phyloP scores from a whole-genome alignment of 1,139 yeast species.

The Geotrichum siamense region DNA sequence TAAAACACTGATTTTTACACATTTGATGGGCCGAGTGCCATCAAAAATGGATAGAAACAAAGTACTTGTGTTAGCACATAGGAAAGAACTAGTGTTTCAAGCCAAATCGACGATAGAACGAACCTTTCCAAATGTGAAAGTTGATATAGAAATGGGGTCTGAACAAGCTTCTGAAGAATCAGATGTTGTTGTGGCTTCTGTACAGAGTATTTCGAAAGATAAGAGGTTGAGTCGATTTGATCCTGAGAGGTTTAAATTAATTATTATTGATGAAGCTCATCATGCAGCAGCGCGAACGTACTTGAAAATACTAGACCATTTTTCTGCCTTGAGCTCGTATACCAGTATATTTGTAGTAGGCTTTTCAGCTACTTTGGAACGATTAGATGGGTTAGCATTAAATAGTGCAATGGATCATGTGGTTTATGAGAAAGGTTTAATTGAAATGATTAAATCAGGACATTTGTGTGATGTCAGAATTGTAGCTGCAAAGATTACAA shows the following conservation, averaged over 20 bases:
- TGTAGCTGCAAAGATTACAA: constrained; percentile 45
- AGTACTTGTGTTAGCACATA: constrained; percentile 68
- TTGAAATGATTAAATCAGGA: constrained; percentile 60
- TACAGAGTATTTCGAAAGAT: constrained; percentile 50
- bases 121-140: constrained; percentile 46
- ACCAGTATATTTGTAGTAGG: constrained; percentile 60
- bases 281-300: constrained; percentile 79
- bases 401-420: constrained; percentile 62
- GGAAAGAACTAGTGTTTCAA: constrained; percentile 71
- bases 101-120: constrained; percentile 48
- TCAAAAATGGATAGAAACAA: constrained; percentile 34
- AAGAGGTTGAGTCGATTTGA: constrained; percentile 47
- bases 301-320: constrained; percentile 46
- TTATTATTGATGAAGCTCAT: constrained; percentile 89
- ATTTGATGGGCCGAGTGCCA: constrained; percentile 47
- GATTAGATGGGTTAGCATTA: constrained; percentile 62
- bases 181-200: constrained; percentile 73
- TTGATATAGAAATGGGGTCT: constrained; percentile 69
- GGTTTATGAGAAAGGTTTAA: constrained; percentile 59
- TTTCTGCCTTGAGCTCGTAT: constrained; percentile 43
- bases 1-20: constrained; percentile 80
- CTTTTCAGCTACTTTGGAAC: constrained; percentile 71
- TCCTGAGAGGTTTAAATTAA: constrained; percentile 55
- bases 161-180: constrained; percentile 39
- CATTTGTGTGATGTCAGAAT: constrained; percentile 68